phyloP scores from a whole-genome alignment of 768 basidiomycete species.

The Phanerochaete carnosa region DNA sequence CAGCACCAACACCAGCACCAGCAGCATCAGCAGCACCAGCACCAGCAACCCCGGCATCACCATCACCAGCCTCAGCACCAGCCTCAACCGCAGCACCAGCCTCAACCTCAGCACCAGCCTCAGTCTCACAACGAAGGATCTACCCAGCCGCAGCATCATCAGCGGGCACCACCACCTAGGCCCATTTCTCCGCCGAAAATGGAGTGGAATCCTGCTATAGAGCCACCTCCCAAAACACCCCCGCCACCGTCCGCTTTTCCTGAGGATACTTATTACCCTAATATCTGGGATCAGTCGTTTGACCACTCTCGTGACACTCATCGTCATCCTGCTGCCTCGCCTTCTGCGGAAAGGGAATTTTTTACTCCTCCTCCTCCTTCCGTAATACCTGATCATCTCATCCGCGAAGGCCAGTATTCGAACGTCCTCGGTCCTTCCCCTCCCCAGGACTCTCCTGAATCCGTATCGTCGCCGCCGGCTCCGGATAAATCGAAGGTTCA shows the following conservation, averaged over 20 bases:
- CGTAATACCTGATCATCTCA: slow-evolving; percentile 61
- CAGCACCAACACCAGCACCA: slow-evolving; percentile 12
- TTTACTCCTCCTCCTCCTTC: slow-evolving; percentile 60
- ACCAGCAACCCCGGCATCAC: slow-evolving; percentile 15
- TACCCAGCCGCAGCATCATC: slow-evolving; percentile 19
- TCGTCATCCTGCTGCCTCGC: slow-evolving; percentile 16
- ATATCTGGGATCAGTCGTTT: slow-evolving; percentile 77
- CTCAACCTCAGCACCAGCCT: slow-evolving; percentile 2
- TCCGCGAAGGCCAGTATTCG: slow-evolving; percentile 74
- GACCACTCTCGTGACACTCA: slow-evolving; percentile 37
- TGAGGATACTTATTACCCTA: slow-evolving; percentile 75
- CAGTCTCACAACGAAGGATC: slow-evolving; percentile 20
- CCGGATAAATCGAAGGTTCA: slow-evolving; percentile 76
- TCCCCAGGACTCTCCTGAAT: slow-evolving; percentile 32
- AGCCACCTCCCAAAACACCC: slow-evolving; percentile 69
- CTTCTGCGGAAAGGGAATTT: slow-evolving; percentile 29
- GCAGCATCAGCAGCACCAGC: slow-evolving; percentile 13
- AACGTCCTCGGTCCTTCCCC: slow-evolving; percentile 48
- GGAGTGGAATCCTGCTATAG: slow-evolving; percentile 77
- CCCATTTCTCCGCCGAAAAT: slow-evolving; percentile 62
- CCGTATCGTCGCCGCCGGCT: slow-evolving; percentile 37
- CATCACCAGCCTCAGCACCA: slow-evolving; percentile 23
- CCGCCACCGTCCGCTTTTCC: slow-evolving; percentile 60
- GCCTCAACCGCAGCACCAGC: neutral
- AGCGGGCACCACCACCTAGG: slow-evolving; percentile 31